Evolutionary conservation across 169 alveolate species (phyloP).

Genomic region (Plasmodium falciparum): DNA sequence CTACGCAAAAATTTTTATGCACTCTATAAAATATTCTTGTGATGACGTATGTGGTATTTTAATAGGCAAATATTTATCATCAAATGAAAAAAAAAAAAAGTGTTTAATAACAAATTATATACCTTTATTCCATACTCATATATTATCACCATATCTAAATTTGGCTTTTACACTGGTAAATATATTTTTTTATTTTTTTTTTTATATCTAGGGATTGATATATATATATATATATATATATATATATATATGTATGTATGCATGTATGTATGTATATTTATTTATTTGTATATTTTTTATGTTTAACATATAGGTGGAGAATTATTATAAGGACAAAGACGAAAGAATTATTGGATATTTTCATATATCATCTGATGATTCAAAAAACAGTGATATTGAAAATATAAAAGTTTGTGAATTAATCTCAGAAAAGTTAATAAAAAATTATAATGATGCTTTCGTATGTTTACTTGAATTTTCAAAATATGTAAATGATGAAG

Average conservation of each 20-base stretch:
- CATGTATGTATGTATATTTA: neutral
- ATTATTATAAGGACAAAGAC: constrained; percentile 37
- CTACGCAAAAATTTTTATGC: constrained; percentile 75
- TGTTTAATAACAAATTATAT: constrained; percentile 43
- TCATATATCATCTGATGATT: constrained; percentile 52
- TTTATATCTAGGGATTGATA: neutral
- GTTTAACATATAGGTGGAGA: constrained; percentile 31
- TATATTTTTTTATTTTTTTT: neutral
- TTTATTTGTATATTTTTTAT: neutral
- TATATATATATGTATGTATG: neutral
- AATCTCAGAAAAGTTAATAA: constrained; percentile 39
- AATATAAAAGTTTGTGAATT: constrained; percentile 63
- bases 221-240: neutral
- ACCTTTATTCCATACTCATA: constrained; percentile 72
- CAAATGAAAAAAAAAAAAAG: constrained; percentile 22
- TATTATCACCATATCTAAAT: constrained; percentile 38
- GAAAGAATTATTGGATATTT: constrained; percentile 63
- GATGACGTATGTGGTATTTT: constrained; percentile 72
- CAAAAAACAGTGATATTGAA: constrained; percentile 42
- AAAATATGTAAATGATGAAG: constrained; percentile 16
- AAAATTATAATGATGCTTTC: constrained; percentile 59
- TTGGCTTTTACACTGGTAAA: constrained; percentile 70
- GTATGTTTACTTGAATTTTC: constrained; percentile 56
- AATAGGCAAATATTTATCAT: constrained; percentile 50
- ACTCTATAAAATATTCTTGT: constrained; percentile 68